Percentiles rank a stretch among this genome's conserved stretches.
Evolutionary conservation across 2,329 filamentous ascomycete genomes (phyloP).

Genomic region (Neonectria punicea): DNA sequence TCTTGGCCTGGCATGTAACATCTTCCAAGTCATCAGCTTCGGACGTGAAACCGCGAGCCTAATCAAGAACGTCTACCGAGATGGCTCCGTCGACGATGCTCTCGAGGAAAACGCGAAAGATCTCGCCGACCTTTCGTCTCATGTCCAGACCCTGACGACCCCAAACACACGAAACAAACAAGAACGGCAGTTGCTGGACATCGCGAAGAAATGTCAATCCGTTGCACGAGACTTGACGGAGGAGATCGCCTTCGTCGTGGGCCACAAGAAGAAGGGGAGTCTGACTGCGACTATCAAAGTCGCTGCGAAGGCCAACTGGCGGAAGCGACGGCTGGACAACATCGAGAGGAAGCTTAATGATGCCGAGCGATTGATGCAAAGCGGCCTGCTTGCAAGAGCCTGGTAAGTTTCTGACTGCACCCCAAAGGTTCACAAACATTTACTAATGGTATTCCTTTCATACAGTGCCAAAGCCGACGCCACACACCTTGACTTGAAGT

Average conservation of each 20-base stretch:
- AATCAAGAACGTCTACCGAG: constrained; percentile 32
- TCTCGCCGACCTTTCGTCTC: background rate
- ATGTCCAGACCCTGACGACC: background rate
- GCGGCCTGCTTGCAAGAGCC: constrained; percentile 2
- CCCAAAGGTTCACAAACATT: background rate
- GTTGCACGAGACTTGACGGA: constrained; percentile 3
- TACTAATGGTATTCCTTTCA: too few relatives aligned
- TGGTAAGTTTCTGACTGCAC: background rate
- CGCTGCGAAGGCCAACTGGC: constrained; percentile 33
- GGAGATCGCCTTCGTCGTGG: constrained; percentile 12
- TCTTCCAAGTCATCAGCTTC: constrained; percentile 38
- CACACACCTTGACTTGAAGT: background rate
- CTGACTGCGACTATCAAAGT: constrained; percentile 9
- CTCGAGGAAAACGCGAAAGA: background rate
- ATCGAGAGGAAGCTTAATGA: constrained; percentile 27
- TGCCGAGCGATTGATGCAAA: constrained; percentile 16
- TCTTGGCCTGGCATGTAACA: constrained; percentile 40
- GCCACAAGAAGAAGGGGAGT: constrained; percentile 8
- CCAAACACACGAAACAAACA: background rate
- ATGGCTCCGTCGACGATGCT: constrained; percentile 3
- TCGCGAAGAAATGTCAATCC: constrained; percentile 12
- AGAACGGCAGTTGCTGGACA: background rate
- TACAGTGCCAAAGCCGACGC: constrained; percentile 4
- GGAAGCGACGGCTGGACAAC: constrained; percentile 31
- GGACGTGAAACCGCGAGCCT: constrained; percentile 30